Base-by-base conservation (phyloP, 179 eudicot species). In the Patellifolia procumbens region DNA sequence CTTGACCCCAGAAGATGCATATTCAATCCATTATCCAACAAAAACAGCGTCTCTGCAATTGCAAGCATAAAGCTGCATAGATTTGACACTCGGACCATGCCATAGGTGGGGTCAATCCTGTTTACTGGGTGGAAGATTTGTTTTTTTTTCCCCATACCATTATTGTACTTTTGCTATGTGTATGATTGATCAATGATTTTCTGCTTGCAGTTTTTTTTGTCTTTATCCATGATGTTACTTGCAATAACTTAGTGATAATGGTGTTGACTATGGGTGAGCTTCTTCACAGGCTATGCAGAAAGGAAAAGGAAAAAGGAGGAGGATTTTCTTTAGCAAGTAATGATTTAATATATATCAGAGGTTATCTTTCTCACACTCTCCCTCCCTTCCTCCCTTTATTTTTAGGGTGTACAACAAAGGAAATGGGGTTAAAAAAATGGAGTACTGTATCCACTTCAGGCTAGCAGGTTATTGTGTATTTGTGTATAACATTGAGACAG, bases 251-350 rank as follows among this genome's bases (percentile, higher is more conserved):
- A 43, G 53, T 68, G 55, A 68, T 49, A 37, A 43, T 13, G 31
- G 24, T 70, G 39, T 71, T 71, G 63, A 71, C 64, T n/a, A 58
- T 34, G 32, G 55, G 51, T 22, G 49, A 15, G 64, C 72, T 61
- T 61, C 52, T 13, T 68, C 62, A 62, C 84, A 81, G 84, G 84
- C 84, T 55, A 13, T 53, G 76, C 84, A 81, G 68, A 81, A 70
- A 68, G 78, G 75, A 17, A 81, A 81, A 69, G 84, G 84, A 42
- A 81, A 74, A 75, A 81, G 71, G 81, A 68, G 81, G 35, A 74
- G 84, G 76, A 75, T 69, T 59, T 79, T 81, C 75, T 81, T 81
- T 69, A 74, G 74, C 76, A 78, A 81, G 70, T 81, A 75, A 74
- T 9, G 74, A 22, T 24, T 74, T 73, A n/a, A n/a, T 74, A 53